A percentile compares a stretch with the other conserved stretches of the same genome.
phyloP scores from a whole-genome alignment of 306 rosid species.

The Begonia masoniana region DNA sequence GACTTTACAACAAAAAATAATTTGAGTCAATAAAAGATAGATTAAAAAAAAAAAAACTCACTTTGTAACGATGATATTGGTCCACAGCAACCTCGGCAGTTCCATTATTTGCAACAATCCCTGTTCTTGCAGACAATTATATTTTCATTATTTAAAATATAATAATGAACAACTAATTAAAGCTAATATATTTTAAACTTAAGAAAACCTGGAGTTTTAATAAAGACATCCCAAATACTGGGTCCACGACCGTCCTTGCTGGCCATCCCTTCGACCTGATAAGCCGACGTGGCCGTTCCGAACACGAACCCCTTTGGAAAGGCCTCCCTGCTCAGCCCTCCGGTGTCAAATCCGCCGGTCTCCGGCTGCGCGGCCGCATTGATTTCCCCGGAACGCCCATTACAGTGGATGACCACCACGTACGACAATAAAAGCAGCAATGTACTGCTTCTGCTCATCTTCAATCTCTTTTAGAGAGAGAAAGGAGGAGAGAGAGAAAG shows the following conservation, averaged over 20 bases:
- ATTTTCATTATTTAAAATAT: background rate
- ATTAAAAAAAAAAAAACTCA: conserved; percentile 10
- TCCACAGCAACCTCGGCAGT: conserved; percentile 78
- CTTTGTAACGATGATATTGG: conserved; percentile 84
- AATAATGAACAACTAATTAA: too few species aligned
- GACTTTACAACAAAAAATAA: too few species aligned
- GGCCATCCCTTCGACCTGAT: conserved; percentile 92
- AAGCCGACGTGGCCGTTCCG: conserved; percentile 88
- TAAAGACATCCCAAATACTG: conserved; percentile 84
- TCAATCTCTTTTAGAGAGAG: background rate
- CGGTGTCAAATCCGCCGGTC: conserved; percentile 25
- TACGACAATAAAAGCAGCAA: too few species aligned
- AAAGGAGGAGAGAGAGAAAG: background rate
- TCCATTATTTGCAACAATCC: conserved; percentile 54
- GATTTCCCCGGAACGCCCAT: conserved; percentile 14
- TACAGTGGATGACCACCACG: conserved; percentile 1
- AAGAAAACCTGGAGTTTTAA: conserved; percentile 50
- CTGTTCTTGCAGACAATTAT: conserved; percentile 20
- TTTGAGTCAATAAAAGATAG: too few species aligned
- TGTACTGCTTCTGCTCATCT: conserved; percentile 3
- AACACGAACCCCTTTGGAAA: conserved; percentile 57
- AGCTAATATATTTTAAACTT: background rate
- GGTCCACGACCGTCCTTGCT: conserved; percentile 79
- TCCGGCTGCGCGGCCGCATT: conserved; percentile 12
- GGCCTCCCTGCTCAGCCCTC: conserved; percentile 38